Base-by-base conservation (phyloP, 1,284 basidiomycete genomes). In the Xanthoconium separans region DNA sequence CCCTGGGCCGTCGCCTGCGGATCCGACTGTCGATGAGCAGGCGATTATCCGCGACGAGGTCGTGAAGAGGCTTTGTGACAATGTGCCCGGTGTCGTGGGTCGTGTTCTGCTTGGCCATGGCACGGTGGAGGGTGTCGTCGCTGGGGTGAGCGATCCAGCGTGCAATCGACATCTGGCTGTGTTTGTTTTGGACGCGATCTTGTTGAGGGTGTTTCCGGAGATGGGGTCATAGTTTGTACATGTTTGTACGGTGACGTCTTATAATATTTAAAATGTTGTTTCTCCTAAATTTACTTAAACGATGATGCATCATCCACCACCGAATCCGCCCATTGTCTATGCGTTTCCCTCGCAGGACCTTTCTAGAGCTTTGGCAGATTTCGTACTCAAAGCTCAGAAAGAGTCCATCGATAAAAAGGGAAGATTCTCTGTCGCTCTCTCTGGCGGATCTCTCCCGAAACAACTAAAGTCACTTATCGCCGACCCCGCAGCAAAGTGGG, bases 361-460 rank as follows among this genome's bases (percentile, higher is more conserved):
- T 60, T 73, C 80, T 43, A 65, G 75, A 1, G 79, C 83, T 0
- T 85, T 99, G 56, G 91, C 94, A 10, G 74, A 82, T 48, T 98
- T 96, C 69, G 83, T 98, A 53, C 65, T 93, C 65, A 91, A 90
- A 61, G 90, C 91, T 0, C 96, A 98, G 78, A 89, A 86, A 61
- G 93, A 97, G 45, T 86, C 96, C 29, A 80, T 98, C 66, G 82
- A 86, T 66, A 91, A 91, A 73, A 89, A 93, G 71, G 89, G 88
- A 67, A 84, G 83, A 62, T 99, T 99, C 78, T 91, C 93, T 51
- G 70, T 99, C 65, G 96, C 97, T 55, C 77, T 98, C 62, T 97
- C 94, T 2, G 96, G 96, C 22, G 96, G 96, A 3, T 94, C 91
- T 1, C 81, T 98, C 37, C 94, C 96, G 46, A 89, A 89, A 69